Evolutionary conservation across 306 rosid genomes (phyloP).

Genomic region (Carpinus fangiana): DNA sequence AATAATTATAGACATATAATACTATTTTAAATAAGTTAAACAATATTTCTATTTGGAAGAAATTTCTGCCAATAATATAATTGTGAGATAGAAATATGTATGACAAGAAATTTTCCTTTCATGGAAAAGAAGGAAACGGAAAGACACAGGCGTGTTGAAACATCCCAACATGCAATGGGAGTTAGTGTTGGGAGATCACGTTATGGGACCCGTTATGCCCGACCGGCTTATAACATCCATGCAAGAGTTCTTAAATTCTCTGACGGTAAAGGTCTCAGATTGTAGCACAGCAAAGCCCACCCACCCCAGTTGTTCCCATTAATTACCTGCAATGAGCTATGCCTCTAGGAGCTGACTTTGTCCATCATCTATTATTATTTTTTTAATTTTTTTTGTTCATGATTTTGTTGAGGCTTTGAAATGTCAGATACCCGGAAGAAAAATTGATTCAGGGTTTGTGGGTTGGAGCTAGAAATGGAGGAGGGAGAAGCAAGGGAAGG

Average conservation of each 20-base stretch:
- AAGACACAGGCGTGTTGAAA: background rate
- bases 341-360: slow-evolving; percentile 8
- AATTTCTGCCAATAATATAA: too few relatives aligned
- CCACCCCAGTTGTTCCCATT: slow-evolving; percentile 30
- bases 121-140: background rate
- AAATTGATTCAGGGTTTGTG: slow-evolving; percentile 14
- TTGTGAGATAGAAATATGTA: too few relatives aligned
- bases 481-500: slow-evolving; percentile 42
- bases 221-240: slow-evolving; percentile 35
- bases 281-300: slow-evolving; percentile 39
- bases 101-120: too few relatives aligned
- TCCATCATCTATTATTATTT: background rate
- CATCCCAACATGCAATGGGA: slow-evolving; percentile 3
- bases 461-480: slow-evolving; percentile 44
- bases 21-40: too few relatives aligned
- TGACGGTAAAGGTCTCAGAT: slow-evolving; percentile 24
- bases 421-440: slow-evolving; percentile 7
- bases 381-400: background rate
- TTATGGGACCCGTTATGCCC: slow-evolving; percentile 41
- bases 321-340: slow-evolving; percentile 30
- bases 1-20: too few relatives aligned
- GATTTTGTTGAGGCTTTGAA: background rate
- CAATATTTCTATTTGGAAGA: too few relatives aligned
- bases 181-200: slow-evolving; percentile 15
- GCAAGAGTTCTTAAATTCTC: slow-evolving; percentile 42